Base-by-base conservation (phyloP, 1,284 basidiomycete species). In the Ustilago shanxiensis region DNA sequence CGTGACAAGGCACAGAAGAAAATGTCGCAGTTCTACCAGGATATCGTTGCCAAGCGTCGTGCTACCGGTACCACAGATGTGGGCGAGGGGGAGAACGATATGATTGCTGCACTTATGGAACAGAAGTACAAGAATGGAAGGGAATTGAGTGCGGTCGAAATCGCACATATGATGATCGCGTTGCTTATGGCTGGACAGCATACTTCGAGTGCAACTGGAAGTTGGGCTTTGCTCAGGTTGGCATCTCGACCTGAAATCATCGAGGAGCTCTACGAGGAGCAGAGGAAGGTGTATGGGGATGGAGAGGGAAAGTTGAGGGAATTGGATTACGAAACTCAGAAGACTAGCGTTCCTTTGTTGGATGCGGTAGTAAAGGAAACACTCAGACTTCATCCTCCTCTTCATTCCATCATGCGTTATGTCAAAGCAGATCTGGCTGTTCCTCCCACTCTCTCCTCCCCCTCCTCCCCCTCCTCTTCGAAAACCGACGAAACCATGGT, bases 321-420 rank as follows among this genome's bases (percentile, higher is more conserved):
- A 1, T 90, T 96, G 87, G 92, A 92, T 58, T 95, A 93, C 85
- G 97, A 98, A 78, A 93, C 94, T 80, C 88, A 97, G 39, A 84
- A 77, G 92, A 92, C 83, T 86, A 91, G 62, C 11, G 89, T 97
- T 26, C 94, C 95, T 16, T 78, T 98, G 58, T 89, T 99, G 85
- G 93, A 95, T 86, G 90, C 94, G 1, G 90, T 94, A 83, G 94
- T 99, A 80, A 93, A 94, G 57, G 95, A 98, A 88, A 96, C 95
- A 0, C 90, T 98, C 56, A 92, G 95, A 76, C 47, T 82, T 60
- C 79, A 83, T 60, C 81, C 79, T 20, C 84, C 84, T 31, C 72
- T 86, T 33, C 84, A 86, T 73, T 87, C 87, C 33, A 87, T 89
- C 84, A 88, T 89, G 91, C 93, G 96, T 79, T 92, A 93, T 81